phyloP scores from a whole-genome alignment of 148 eudicot genomes.

The Heliosperma pusillum region DNA sequence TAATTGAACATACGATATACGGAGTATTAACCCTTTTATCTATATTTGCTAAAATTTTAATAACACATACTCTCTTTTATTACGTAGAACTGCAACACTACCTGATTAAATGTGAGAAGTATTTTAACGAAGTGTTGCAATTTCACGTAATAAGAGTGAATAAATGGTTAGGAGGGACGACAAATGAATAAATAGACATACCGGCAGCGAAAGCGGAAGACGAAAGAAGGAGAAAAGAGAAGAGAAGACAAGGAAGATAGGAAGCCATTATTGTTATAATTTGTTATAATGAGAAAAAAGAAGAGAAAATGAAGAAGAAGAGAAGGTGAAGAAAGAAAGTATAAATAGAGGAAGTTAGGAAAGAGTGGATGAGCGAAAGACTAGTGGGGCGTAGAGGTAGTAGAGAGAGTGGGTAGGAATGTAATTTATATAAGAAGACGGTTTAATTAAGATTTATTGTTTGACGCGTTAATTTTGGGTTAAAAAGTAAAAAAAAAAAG shows the following conservation, averaged over 20 bases:
- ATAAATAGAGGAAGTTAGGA: neutral
- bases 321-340: neutral
- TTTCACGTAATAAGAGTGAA: no score
- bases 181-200: neutral
- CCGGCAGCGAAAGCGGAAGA: neutral
- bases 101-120: neutral
- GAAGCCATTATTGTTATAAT: conserved; percentile 20
- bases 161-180: no score
- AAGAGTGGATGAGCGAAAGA: neutral
- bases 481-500: neutral
- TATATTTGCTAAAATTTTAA: no score
- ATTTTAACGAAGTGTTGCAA: neutral
- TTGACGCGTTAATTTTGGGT: neutral
- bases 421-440: neutral
- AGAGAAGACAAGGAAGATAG: neutral
- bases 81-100: no score
- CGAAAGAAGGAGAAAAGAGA: conserved; percentile 20
- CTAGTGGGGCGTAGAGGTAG: neutral
- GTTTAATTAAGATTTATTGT: neutral
- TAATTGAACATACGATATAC: no score
- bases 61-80: no score
- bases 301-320: neutral
- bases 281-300: no score
- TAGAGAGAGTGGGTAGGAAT: conserved; percentile 10
- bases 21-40: no score